Percentiles rank a stretch among this genome's conserved stretches.
Evolutionary conservation across 2,329 filamentous ascomycete genomes (phyloP).

Genomic region (Chrysoporthe austroafricana): DNA sequence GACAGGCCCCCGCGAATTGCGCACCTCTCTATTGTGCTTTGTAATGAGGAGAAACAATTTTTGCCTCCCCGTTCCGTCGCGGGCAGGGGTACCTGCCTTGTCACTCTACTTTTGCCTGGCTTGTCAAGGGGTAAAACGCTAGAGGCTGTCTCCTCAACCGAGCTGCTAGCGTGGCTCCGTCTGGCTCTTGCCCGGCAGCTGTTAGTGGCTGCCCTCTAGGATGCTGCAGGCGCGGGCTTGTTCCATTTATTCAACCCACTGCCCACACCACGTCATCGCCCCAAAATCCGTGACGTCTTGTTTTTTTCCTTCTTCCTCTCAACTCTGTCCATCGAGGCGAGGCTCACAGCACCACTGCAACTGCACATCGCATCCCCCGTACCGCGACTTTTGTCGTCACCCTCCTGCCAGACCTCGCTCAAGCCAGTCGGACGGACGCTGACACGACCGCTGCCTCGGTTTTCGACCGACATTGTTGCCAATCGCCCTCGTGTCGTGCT

Average conservation of each 20-base stretch:
- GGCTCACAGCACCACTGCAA: slow-evolving; percentile 16
- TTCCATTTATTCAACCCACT: slow-evolving; percentile 30
- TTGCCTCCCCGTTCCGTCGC: slow-evolving; percentile 16
- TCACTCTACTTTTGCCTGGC: slow-evolving; percentile 18
- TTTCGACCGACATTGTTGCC: not conserved
- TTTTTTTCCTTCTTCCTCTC: slow-evolving; percentile 27
- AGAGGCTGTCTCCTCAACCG: not conserved
- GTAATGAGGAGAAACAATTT: slow-evolving; percentile 24
- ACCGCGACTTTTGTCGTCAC: slow-evolving; percentile 17
- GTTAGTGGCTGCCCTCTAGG: slow-evolving; percentile 19
- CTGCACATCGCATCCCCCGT: slow-evolving; percentile 1
- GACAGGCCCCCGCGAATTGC: not conserved
- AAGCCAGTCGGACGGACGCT: not conserved
- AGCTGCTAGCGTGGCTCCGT: slow-evolving; percentile 4
- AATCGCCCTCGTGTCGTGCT: slow-evolving; percentile 13
- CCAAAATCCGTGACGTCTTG: slow-evolving; percentile 28
- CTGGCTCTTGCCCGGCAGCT: slow-evolving; percentile 9
- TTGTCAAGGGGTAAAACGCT: slow-evolving; percentile 4
- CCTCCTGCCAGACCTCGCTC: not conserved
- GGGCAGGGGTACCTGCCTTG: slow-evolving; percentile 5
- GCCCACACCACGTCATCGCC: slow-evolving; percentile 31
- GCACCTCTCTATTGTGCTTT: slow-evolving; percentile 18
- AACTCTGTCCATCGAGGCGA: slow-evolving; percentile 22
- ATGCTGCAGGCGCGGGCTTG: slow-evolving; percentile 17
- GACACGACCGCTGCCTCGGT: not conserved